A percentile compares a stretch with the other conserved stretches of the same genome.
Conservation (phyloP, 2,329 filamentous ascomycete species). For the Colletotrichum gloeosporioides region DNA sequence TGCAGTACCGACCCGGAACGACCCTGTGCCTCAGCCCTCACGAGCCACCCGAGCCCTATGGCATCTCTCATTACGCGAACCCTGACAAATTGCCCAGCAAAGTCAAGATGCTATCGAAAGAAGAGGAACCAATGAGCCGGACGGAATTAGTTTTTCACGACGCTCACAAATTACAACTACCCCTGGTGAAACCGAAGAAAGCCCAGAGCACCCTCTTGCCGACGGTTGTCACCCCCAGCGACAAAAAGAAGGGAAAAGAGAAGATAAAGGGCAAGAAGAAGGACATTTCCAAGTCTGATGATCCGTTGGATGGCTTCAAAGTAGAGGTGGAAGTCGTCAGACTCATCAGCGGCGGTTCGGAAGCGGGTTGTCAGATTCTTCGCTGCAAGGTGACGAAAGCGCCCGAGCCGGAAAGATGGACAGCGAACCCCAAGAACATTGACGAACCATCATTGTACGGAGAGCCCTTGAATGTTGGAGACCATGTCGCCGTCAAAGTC, state of each 20-base stretch:
- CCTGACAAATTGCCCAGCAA: neutral
- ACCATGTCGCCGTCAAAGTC: neutral
- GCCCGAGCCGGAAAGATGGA: rapidly evolving
- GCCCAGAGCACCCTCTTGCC: neutral
- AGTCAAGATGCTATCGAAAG: neutral
- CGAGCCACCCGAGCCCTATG: neutral
- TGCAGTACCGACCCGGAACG: neutral
- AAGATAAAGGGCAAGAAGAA: neutral
- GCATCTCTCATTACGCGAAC: neutral
- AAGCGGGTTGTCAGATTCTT: neutral
- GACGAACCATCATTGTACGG: neutral
- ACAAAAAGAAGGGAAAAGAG: neutral
- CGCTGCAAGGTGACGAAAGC: rapidly evolving
- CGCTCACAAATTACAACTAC: neutral
- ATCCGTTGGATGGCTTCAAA: neutral
- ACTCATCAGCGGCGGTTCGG: neutral
- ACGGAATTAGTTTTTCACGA: neutral
- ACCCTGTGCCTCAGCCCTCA: neutral
- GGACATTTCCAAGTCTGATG: rapidly evolving
- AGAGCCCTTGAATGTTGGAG: neutral
- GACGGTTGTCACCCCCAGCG: neutral
- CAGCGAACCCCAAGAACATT: rapidly evolving
- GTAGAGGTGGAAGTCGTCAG: rapidly evolving
- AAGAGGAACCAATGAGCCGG: neutral
- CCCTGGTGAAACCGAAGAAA: neutral